Evolutionary conservation across 2,329 filamentous ascomycete genomes (phyloP), one percentile per base, ranked within the genome.

Genomic region (Cladosporium colombiae): DNA sequence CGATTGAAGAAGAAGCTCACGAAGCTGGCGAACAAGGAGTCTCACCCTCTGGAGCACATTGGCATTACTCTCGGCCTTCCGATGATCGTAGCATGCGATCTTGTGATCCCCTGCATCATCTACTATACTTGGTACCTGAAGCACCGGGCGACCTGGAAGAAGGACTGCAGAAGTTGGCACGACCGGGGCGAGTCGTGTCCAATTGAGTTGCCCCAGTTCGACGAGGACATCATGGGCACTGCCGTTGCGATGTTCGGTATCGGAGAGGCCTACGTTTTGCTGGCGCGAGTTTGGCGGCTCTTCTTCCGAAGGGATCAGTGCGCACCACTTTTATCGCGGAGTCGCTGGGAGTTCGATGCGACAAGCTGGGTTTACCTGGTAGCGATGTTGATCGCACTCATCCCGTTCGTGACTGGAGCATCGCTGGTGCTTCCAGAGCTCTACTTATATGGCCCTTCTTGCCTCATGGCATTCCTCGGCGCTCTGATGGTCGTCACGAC

Each of bases 281-380:
- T 71, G n/a, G 72, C 73, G 14, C 70, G 74, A 55, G 71, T 75
- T 1, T 67, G 66, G 61, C 64, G 74, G 33, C 66, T 75, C 1
- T 71, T 71, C 40, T 67, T 71, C 33, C 69, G 71, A 40, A 72
- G 60, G 29, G 74, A 75, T 7, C 67, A 71, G 37, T 75, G 73
- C 62, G 74, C 74, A 27, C 74, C 74, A 21, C 66, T 75, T 13
- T 68, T 75, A 2, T 74, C 71, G 5, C 65, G 73, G 16, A 71
- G 62, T 57, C 66, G 68, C 53, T 74, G 72, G 72, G 74, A 75
- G 57, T 66, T 75, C n/a, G 74, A 75, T 52, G 74, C 74, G 13
- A 75, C 74, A 10, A 71, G 69, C 18, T 75, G 73, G 73, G 74
- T 75, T 7, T 75, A 75, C 56, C 70, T 70, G 8, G 70, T 73